These are phyloP conservation scores for Ophiostoma himal-ulmi DNA, from an alignment of 2,329 filamentous ascomycete species.

Conservation along the genomic window DNA sequence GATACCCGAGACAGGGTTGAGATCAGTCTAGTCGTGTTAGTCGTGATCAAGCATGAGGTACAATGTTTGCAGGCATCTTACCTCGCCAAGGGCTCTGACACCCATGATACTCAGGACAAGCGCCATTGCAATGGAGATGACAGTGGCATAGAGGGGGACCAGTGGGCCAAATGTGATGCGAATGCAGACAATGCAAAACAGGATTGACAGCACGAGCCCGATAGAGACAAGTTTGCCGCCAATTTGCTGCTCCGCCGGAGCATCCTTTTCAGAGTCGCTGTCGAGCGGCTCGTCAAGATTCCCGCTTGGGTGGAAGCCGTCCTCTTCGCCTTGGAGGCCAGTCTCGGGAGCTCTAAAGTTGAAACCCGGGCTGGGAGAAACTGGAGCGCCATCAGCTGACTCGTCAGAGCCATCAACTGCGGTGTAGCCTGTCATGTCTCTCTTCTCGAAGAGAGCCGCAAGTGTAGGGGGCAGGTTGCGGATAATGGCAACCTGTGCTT, in stretches of 20 bases:
- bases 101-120: conserved; percentile 72
- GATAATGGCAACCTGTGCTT: conserved; percentile 11
- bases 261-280: conserved; percentile 56
- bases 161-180: conserved; percentile 73
- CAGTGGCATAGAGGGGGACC: conserved; percentile 69
- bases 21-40: conserved; percentile 55
- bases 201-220: conserved; percentile 69
- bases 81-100: conserved; percentile 60
- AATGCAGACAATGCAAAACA: conserved; percentile 74
- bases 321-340: conserved; percentile 21
- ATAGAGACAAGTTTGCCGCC: conserved; percentile 63
- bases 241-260: conserved; percentile 76
- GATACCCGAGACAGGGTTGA: conserved; percentile 95
- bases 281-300: not conserved
- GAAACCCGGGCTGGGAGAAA: not conserved
- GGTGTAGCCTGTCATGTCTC: conserved; percentile 26
- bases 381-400: not conserved
- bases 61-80: not conserved
- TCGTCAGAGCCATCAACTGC: conserved; percentile 23
- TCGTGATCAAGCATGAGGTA: not conserved
- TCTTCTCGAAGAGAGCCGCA: not conserved
- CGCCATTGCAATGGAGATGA: conserved; percentile 77
- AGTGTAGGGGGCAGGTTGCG: not conserved
- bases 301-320: not conserved
- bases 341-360: conserved; percentile 7